Evolutionary conservation across 2,329 filamentous ascomycete species (phyloP).

Genomic region (Calonectria crousiana): DNA sequence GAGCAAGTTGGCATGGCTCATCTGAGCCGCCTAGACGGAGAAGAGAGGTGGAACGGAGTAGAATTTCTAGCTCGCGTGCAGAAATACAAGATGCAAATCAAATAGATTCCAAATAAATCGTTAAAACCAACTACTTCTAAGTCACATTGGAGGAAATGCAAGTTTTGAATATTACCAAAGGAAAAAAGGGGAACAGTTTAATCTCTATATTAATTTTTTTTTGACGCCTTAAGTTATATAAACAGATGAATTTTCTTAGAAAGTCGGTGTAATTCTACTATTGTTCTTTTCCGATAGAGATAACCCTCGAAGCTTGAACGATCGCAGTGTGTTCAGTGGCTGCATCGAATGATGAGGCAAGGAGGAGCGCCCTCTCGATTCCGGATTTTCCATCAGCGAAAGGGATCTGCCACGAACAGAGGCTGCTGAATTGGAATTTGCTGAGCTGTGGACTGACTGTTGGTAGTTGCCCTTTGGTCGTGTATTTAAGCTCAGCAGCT

Average conservation of each 20-base stretch:
- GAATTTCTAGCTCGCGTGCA: neutral
- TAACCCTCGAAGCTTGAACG: conserved; percentile 36
- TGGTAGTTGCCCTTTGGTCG: conserved; percentile 10
- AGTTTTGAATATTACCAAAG: neutral
- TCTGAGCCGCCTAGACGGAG: neutral
- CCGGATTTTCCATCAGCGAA: neutral
- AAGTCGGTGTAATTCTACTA: neutral
- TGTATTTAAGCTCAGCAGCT: conserved; percentile 24
- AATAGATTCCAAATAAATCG: neutral
- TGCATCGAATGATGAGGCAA: neutral
- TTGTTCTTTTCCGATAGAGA: conserved; percentile 24
- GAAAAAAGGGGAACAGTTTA: neutral
- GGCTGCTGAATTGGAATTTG: neutral
- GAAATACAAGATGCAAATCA: neutral
- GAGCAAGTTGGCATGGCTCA: neutral
- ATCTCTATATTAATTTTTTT: neutral
- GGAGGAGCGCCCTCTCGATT: conserved; percentile 18
- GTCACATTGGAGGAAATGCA: neutral
- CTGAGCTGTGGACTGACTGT: conserved; percentile 13
- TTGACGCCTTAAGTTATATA: neutral
- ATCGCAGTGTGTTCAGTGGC: conserved; percentile 28
- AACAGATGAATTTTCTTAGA: neutral
- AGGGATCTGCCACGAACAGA: conserved; percentile 17
- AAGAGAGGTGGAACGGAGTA: neutral
- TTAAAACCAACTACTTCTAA: too few relatives aligned